A percentile compares a stretch with the other conserved stretches of the same genome.
Evolutionary conservation across 2,329 filamentous ascomycete genomes (phyloP).

Genomic region (Trichoderma gracile): DNA sequence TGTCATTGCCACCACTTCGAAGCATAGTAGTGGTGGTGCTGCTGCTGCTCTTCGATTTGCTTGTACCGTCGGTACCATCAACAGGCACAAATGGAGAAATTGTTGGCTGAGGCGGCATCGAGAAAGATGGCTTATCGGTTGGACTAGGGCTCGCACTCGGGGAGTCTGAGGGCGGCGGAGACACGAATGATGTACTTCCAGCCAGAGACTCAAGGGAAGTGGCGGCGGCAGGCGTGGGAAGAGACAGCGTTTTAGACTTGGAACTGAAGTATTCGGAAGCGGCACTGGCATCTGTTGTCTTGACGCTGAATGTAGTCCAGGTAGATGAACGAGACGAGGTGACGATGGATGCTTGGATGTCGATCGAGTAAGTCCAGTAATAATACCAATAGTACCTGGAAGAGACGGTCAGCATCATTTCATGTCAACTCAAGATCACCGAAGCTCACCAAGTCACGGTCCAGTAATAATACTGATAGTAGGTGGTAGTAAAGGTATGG

Average conservation of each 20-base stretch:
- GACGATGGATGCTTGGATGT: conserved; percentile 30
- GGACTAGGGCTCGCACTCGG: not conserved
- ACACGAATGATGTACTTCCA: conserved; percentile 28
- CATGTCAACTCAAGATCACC: not conserved
- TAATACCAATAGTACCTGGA: conserved; percentile 30
- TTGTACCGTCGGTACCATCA: not conserved
- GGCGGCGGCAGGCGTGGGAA: conserved; percentile 30
- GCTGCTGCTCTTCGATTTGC: not conserved
- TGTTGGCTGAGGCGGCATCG: not conserved
- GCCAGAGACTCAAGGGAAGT: conserved; percentile 31
- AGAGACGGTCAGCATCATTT: not conserved
- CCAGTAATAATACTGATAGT: conserved; percentile 31
- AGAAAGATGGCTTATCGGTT: not conserved
- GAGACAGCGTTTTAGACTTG: conserved; percentile 28
- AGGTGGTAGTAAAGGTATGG: conserved; percentile 19
- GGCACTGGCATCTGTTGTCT: conserved; percentile 28
- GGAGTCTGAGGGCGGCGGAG: not conserved
- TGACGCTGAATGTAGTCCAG: conserved; percentile 27
- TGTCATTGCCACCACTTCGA: not conserved
- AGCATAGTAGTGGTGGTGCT: not conserved
- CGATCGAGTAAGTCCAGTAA: conserved; percentile 32
- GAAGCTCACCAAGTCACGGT: conserved; percentile 29
- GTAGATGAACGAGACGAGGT: conserved; percentile 28
- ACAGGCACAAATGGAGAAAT: not conserved
- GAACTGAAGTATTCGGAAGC: conserved; percentile 29